Evolutionary conservation across 2,329 filamentous ascomycete genomes (phyloP).

Genomic region (Colletotrichum paranaense): DNA sequence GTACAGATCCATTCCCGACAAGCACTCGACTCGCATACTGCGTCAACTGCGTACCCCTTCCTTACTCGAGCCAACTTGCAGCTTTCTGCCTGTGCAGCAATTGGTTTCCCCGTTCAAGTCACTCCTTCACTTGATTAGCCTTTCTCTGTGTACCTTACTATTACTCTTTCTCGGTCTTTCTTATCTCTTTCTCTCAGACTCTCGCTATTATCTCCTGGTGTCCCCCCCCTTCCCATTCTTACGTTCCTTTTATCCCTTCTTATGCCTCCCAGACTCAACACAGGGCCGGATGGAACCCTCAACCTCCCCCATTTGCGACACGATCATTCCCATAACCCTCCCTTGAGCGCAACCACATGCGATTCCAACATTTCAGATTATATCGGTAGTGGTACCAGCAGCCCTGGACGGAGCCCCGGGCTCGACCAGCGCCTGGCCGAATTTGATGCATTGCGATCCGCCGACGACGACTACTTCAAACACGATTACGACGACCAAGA

Average conservation of each 20-base stretch:
- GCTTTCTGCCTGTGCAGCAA: slow-evolving; percentile 17
- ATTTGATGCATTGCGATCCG: slow-evolving; percentile 33
- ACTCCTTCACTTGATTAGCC: slow-evolving; percentile 29
- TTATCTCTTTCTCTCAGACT: background rate
- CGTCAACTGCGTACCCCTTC: background rate
- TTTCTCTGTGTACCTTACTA: background rate
- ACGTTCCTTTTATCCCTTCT: slow-evolving; percentile 28
- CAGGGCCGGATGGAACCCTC: slow-evolving; percentile 34
- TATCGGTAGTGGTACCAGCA: slow-evolving; percentile 32
- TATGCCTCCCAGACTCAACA: slow-evolving; percentile 35
- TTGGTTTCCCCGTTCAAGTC: slow-evolving; percentile 25
- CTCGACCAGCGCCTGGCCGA: slow-evolving; percentile 34
- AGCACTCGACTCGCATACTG: slow-evolving; percentile 12
- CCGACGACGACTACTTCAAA: slow-evolving; percentile 40
- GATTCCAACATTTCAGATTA: slow-evolving; percentile 36
- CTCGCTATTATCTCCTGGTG: background rate
- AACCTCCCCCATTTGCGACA: slow-evolving; percentile 23
- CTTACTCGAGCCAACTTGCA: slow-evolving; percentile 25
- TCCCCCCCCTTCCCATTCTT: background rate
- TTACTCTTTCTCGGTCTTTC: background rate
- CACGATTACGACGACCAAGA: slow-evolving; percentile 48
- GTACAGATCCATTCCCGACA: slow-evolving; percentile 6
- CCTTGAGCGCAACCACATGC: slow-evolving; percentile 34
- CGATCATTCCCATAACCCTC: slow-evolving; percentile 15
- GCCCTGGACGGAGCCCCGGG: slow-evolving; percentile 20